These are phyloP conservation scores for Mortierella sp. DNA, from an alignment of 371 early-diverging fungal species.

Conservation along the genomic window DNA sequence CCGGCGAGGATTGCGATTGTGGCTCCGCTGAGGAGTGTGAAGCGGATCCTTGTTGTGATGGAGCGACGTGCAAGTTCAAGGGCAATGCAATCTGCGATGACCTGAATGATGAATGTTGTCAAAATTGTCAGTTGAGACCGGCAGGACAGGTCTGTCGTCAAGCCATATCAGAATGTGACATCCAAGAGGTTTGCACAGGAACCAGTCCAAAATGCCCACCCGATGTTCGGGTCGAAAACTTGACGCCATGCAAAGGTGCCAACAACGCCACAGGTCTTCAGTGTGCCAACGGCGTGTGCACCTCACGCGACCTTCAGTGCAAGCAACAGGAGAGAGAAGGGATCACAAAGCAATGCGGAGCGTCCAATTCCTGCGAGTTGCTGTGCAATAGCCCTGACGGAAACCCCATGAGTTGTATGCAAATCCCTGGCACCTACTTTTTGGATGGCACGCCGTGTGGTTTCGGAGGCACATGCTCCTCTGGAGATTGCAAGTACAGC, in stretches of 20 bases:
- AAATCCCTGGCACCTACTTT: conserved; percentile 78
- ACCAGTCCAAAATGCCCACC: conserved; percentile 75
- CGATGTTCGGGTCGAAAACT: conserved; percentile 75
- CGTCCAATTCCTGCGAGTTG: conserved; percentile 71
- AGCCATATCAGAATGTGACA: conserved; percentile 83
- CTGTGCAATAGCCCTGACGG: conserved; percentile 70
- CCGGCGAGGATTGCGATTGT: conserved; percentile 94
- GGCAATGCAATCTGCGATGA: conserved; percentile 76
- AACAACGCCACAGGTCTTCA: conserved; percentile 52
- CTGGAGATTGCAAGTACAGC: conserved; percentile 57
- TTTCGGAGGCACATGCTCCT: conserved; percentile 68
- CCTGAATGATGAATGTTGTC: conserved; percentile 85
- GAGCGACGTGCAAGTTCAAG: conserved; percentile 82
- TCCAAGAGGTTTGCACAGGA: conserved; percentile 85
- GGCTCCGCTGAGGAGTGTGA: conserved; percentile 78
- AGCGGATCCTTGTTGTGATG: conserved; percentile 86
- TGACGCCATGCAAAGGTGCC: conserved; percentile 64
- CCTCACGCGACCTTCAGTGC: conserved; percentile 88
- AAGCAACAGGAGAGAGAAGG: conserved; percentile 64
- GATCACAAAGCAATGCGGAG: conserved; percentile 46
- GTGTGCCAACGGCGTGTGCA: conserved; percentile 94
- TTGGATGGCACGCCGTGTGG: conserved; percentile 94
- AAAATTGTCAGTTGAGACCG: conserved; percentile 74
- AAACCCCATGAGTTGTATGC: conserved; percentile 64
- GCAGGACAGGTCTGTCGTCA: conserved; percentile 78